Base-by-base conservation (phyloP, 306 rosid genomes). In the Corylus americana region DNA sequence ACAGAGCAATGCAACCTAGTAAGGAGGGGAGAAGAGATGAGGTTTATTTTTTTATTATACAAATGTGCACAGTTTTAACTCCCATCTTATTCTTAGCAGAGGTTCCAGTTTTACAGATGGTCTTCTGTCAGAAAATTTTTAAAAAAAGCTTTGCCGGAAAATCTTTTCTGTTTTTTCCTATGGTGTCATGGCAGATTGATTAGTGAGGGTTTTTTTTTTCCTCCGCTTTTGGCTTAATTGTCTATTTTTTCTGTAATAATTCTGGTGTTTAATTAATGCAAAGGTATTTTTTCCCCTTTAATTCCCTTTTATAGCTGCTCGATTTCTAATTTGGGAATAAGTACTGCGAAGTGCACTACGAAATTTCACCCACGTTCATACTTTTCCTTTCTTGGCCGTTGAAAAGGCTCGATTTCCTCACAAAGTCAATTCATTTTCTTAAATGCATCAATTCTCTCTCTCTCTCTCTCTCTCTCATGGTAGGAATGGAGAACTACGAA, bases 61-160 rank as follows among this genome's bases (percentile, higher is more conserved):
- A 79, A 82, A 58, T 75, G 69, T 86, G 90, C 91, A 89, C 79
- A 87, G 86, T 87, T 87, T 49, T 77, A 75, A 83, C 76, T 81
- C 89, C 67, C 71, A 69, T 54, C 57, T 64, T 71, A 80, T 85
- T 84, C 83, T 82, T 84, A 84, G 89, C 93, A 78, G 91, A 86
- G 90, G 86, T 85, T 87, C 92, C 81, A 80, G 87, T 87, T 91
- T 87, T 86, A 68, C 85, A 76, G 79, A 82, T 80, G 92, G 89
- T 83, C 92, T 89, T 92, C 94, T 89, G 94, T 87, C 90, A 51
- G 83, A 87, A 90, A 85, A 63, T 77, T 63, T 77, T 74, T 78
- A 78, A 80, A 86, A 84, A 82, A 89, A 70, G 81, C 86, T 90
- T 89, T 72, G 66, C 83, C 74, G 74, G 88, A 82, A 79, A 80